Evolutionary conservation across 352 stramenopile species (phyloP), one percentile per base, ranked within the genome.

Genomic region (Pythium sp.): DNA sequence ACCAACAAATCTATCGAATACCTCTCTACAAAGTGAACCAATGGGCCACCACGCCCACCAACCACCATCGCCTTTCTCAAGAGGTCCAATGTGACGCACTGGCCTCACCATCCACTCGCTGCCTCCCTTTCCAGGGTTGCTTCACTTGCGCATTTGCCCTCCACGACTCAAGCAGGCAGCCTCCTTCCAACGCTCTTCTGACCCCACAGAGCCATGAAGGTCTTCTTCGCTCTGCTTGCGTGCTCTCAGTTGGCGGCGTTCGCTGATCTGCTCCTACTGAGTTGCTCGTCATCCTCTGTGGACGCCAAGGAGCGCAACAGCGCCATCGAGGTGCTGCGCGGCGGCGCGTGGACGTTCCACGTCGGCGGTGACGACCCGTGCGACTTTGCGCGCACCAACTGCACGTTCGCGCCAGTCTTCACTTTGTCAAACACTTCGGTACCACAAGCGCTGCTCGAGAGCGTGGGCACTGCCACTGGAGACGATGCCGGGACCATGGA

Each of bases 281-380:
- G 58, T 11, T 58, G 20, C 46, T 36, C 56, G 14, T 30, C 43
- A 1, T 5, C 12, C 3, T 18, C 28, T 18, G 14, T 36, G 12
- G 12, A 66, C 15, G 64, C 56, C 12, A 53, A 51, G 9, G 43
- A 56, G 43, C 64, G 64, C 54, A 68, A 57, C 38, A 36, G 15
- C 28, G 55, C 64, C 3, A 30, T 56, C 11, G 57, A 64, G 11
- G 56, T 69, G 36, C 32, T 69, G 15, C 64, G 64, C 22, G 64
- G 64, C 20, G 64, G 55, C 9, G 43, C 57, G 22, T 70, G 64
- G 64, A 41, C 7, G 32, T 64, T 61, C 36, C 64, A 70, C 36
- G 18, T 64, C 2, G 64, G 46, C 18, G 20, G 28, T 3, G 26
- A 30, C 32, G 64, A 70, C 24, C 64, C 64, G 26, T 70, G 64